Evolutionary conservation across 78 protist genomes (phyloP).

Genomic region (Dictyostelium brefeldianum): DNA sequence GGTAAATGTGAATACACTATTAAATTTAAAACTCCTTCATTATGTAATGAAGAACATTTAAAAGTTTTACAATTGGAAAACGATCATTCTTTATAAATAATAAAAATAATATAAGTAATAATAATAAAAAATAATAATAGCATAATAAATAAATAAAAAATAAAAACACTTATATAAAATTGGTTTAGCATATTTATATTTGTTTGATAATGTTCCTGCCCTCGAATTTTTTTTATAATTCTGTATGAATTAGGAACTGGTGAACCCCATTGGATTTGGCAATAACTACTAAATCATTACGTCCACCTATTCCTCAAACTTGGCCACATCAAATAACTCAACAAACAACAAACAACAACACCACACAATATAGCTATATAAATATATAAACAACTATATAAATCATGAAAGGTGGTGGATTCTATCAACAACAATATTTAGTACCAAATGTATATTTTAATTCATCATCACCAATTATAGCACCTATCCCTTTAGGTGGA

Average conservation of each 20-base stretch:
- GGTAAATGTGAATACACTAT: slow-evolving; percentile 86
- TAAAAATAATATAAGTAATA: not conserved
- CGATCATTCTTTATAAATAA: slow-evolving; percentile 38
- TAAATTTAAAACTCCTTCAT: slow-evolving; percentile 84
- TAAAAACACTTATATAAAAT: no score
- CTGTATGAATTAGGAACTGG: slow-evolving; percentile 70
- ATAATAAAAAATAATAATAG: no score
- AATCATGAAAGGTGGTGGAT: slow-evolving; percentile 32
- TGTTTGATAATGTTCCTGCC: no score
- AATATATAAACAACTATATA: not conserved
- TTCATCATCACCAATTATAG: not conserved
- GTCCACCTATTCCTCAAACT: slow-evolving; percentile 64
- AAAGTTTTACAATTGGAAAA: slow-evolving; percentile 28
- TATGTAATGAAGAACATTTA: slow-evolving; percentile 79
- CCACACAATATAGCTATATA: not conserved
- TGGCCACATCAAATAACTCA: slow-evolving; percentile 48
- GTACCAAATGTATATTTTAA: slow-evolving; percentile 3
- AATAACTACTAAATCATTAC: slow-evolving; percentile 37
- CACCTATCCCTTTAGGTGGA: not conserved
- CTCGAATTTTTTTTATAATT: no score
- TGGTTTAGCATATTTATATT: no score
- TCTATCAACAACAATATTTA: slow-evolving; percentile 11
- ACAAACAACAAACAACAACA: not conserved
- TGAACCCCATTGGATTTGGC: slow-evolving; percentile 74
- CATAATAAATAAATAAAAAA: no score